Evolutionary conservation across 441 rosid genomes (phyloP).

Genomic region (Metrosideros polymorpha): DNA sequence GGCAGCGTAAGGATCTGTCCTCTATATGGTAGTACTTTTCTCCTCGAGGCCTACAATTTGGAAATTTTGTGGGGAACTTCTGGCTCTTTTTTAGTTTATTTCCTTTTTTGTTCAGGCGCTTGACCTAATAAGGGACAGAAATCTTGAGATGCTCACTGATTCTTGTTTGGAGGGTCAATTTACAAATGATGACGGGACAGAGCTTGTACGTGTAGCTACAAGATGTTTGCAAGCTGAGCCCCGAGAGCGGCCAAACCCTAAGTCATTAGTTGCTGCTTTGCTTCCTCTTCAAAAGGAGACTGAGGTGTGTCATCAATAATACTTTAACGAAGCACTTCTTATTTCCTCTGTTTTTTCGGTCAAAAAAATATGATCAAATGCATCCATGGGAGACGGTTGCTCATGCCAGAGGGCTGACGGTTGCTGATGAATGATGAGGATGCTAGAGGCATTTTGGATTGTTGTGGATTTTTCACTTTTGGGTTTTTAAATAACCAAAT

Average conservation of each 20-base stretch:
- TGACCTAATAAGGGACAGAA: constrained; percentile 84
- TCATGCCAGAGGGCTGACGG: neutral
- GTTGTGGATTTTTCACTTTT: neutral
- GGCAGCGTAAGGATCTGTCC: neutral
- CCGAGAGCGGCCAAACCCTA: constrained; percentile 93
- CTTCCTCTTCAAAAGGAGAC: constrained; percentile 82
- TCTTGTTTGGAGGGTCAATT: constrained; percentile 86
- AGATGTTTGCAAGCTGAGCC: constrained; percentile 93
- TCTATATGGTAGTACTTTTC: neutral
- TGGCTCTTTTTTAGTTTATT: neutral
- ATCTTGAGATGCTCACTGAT: constrained; percentile 84
- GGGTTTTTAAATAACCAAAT: neutral
- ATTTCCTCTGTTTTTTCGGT: neutral
- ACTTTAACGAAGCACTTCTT: neutral
- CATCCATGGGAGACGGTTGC: neutral
- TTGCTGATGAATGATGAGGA: neutral
- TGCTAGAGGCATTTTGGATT: neutral
- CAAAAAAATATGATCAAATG: neutral
- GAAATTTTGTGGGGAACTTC: neutral
- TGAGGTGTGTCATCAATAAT: constrained; percentile 33
- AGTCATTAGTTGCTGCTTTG: constrained; percentile 74
- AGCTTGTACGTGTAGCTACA: constrained; percentile 78
- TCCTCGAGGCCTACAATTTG: neutral
- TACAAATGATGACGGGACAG: constrained; percentile 95
- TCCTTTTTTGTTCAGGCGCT: constrained; percentile 56